Evolutionary conservation across 805 yeast genomes (phyloP), one percentile per base, ranked within the genome.

Genomic region (Ogataea methanolica): DNA sequence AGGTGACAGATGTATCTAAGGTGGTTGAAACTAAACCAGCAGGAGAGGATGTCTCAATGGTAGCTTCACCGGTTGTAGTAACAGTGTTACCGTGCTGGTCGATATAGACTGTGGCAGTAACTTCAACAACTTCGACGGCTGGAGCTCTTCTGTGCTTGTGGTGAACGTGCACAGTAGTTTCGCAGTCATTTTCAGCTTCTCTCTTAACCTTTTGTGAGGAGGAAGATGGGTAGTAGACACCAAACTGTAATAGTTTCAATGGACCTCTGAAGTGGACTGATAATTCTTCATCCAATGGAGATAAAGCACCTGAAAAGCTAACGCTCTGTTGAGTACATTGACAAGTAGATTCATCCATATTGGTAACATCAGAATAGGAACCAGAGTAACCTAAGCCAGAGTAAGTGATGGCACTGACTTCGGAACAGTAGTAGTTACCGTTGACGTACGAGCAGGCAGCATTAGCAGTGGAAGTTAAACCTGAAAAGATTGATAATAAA

Each of bases 191-290:
- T 23, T 65, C 65, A 36, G 66, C 74, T 34, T 55, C 60, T 51
- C 58, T 54, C 45, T 58, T 58, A 38, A 52, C 61, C 53, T 71
- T 66, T 56, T 71, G 65, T 44, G 67, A 51, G 29, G 69, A 52
- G 59, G 39, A 39, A 23, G 78, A 63, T 54, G 88, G 91, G 61
- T 83, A 82, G 76, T 91, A 94, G 47, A 88, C 97, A 68, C 91
- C 97, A 63, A 94, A 89, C 71, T 88, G 88, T 62, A 74, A 71
- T 64, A 89, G 79, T 64, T 79, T 76, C 58, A 89, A 62, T 35
- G 96, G 96, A 59, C 96, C 96, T 75, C 96, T 84, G 75, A 88
- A 85, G 68, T 89, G 96, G 50, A 89, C 82, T 34, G 95, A 83
- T 52, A 89, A 71, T 68, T 89, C 96, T 73, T 88, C 94, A 67